Evolutionary conservation across 352 stramenopile species (phyloP).

Genomic region (Phytopythium montanum): DNA sequence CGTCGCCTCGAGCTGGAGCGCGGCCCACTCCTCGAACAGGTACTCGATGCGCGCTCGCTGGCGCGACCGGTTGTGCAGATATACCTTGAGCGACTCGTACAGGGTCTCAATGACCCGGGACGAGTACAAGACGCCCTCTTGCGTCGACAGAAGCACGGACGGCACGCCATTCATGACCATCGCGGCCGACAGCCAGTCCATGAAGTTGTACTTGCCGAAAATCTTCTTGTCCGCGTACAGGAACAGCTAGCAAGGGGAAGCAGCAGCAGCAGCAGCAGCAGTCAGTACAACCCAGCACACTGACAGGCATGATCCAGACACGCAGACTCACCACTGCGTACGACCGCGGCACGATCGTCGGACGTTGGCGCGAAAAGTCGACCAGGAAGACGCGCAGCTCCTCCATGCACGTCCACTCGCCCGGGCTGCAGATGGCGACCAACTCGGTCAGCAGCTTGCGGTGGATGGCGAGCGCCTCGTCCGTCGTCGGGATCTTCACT

Average conservation of each 20-base stretch:
- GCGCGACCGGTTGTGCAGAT: slow-evolving; percentile 76
- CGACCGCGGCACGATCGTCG: slow-evolving; percentile 72
- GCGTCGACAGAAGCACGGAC: slow-evolving; percentile 76
- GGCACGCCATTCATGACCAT: slow-evolving; percentile 85
- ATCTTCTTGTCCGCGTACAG: slow-evolving; percentile 86
- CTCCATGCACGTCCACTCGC: slow-evolving; percentile 74
- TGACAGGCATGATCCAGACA: not conserved
- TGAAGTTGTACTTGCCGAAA: slow-evolving; percentile 81
- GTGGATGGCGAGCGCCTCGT: slow-evolving; percentile 45
- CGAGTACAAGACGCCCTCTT: slow-evolving; percentile 78
- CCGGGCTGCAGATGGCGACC: slow-evolving; percentile 47
- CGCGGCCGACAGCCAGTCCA: slow-evolving; percentile 74
- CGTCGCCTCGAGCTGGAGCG: slow-evolving; percentile 67
- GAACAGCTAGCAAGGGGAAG: slow-evolving; percentile 42
- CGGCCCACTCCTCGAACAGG: slow-evolving; percentile 77
- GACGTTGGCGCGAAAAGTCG: slow-evolving; percentile 66
- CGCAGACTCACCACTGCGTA: slow-evolving; percentile 62
- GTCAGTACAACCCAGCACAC: not conserved
- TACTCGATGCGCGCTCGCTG: slow-evolving; percentile 76
- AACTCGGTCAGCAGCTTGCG: slow-evolving; percentile 56
- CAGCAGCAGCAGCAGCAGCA: not conserved
- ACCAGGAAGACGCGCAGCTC: slow-evolving; percentile 74
- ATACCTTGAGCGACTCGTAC: slow-evolving; percentile 83
- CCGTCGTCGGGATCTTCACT: slow-evolving; percentile 55
- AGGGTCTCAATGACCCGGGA: slow-evolving; percentile 76